phyloP scores from a whole-genome alignment of 2,329 filamentous ascomycete species.

The Fusarium veterinarium region DNA sequence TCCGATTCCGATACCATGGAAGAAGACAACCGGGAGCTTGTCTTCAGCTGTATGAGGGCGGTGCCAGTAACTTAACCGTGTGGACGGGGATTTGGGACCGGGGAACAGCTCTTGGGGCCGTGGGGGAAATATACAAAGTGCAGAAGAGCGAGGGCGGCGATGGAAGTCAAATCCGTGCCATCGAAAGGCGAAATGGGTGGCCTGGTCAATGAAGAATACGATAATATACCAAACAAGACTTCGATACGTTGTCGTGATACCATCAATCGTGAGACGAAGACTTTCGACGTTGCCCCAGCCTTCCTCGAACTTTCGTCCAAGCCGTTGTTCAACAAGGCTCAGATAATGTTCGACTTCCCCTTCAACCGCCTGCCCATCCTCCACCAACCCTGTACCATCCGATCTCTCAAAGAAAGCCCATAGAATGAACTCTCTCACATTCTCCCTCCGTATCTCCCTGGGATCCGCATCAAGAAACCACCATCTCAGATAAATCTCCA shows the following conservation, averaged over 20 bases:
- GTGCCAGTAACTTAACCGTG: slow-evolving; percentile 72
- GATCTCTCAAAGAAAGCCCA: slow-evolving; percentile 74
- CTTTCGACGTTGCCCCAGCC: slow-evolving; percentile 68
- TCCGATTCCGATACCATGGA: slow-evolving; percentile 78
- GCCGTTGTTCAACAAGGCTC: slow-evolving; percentile 62
- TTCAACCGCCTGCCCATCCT: slow-evolving; percentile 47
- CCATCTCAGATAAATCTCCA: slow-evolving; percentile 66
- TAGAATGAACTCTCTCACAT: slow-evolving; percentile 72
- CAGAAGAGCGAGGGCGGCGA: slow-evolving; percentile 48
- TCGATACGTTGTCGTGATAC: slow-evolving; percentile 69
- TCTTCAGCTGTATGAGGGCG: slow-evolving; percentile 64
- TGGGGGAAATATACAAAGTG: slow-evolving; percentile 65
- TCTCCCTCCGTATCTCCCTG: slow-evolving; percentile 72
- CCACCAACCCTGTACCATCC: slow-evolving; percentile 31
- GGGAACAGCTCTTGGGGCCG: slow-evolving; percentile 63
- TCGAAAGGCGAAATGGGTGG: slow-evolving; percentile 58
- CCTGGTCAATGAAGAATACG: slow-evolving; percentile 65
- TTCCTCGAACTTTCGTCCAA: slow-evolving; percentile 61
- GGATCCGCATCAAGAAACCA: slow-evolving; percentile 74
- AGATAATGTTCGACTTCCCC: slow-evolving; percentile 61
- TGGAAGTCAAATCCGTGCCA: slow-evolving; percentile 65
- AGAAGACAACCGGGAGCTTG: slow-evolving; percentile 71
- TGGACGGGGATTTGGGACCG: slow-evolving; percentile 59
- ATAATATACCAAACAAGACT: slow-evolving; percentile 73
- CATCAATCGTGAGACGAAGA: slow-evolving; percentile 74